Base-by-base conservation (phyloP, 305 asterid genomes). In the Fraxinus baroniana region DNA sequence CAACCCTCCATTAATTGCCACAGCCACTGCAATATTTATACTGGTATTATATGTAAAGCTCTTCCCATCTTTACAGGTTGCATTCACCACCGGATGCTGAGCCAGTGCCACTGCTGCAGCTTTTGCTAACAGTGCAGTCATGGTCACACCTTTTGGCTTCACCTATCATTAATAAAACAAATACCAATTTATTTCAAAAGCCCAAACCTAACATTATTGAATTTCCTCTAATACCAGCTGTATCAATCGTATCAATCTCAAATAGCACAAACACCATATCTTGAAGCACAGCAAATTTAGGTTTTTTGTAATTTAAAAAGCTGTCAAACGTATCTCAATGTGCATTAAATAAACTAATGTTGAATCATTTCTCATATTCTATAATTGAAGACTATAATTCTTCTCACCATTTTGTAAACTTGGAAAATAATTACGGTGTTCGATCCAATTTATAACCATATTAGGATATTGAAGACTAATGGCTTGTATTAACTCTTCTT, bases 91-190 rank as follows among this genome's bases (percentile, higher is more conserved):
- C 3, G 99, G 99, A 85, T 96, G 98, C 86, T 94, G 98, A 82
- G 84, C 94, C 86, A 96, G 85, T 20, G 99, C 98, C 97, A 94
- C 87, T 3, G 99, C 98, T 26, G 94, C 96, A 78, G 99, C 99
- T 90, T 93, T 96, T 0, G 98, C 99, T 82, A 96, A 80, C 88
- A 96, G 85, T 0, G 96, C 99, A 0, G 98, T 96, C 98, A 96
- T 94, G 83, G 98, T 96, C 28, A 96, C 98, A 55, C 98, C 98
- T 90, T 95, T 93, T 12, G 88, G 85, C 88, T 90, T 87, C 49
- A 85, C 94, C 98, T 94, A 83, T 81, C 33, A 74, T 85, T 3
- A 37, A 32, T 33, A 71, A 12, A 71, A 71, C 39, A 71, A 71
- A 30, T 71, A 30, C 1, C 24, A 71, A 71, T 71, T 30, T 30